A percentile compares a stretch with the other conserved stretches of the same genome.
Conservation (phyloP, 371 early-diverging fungal species). For the Mortierella sp. region DNA sequence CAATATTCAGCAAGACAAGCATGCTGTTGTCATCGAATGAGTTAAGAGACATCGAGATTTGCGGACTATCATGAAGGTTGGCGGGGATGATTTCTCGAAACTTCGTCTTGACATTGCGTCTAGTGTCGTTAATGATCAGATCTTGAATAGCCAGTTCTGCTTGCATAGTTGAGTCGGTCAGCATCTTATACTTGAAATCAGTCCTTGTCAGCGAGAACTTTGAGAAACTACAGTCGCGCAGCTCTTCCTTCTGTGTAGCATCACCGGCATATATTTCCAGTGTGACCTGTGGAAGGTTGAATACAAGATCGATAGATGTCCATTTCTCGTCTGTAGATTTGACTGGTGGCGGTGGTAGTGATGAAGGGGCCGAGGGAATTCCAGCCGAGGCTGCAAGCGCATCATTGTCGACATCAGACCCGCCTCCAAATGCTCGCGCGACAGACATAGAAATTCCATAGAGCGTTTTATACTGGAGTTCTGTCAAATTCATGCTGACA, state of each 20-base stretch:
- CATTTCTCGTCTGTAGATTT: conserved; percentile 38
- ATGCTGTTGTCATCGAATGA: conserved; percentile 57
- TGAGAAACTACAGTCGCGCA: conserved; percentile 62
- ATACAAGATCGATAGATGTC: conserved; percentile 59
- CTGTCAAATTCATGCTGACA: conserved; percentile 82
- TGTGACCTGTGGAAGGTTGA: conserved; percentile 64
- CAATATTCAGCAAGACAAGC: conserved; percentile 78
- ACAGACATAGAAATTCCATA: conserved; percentile 73
- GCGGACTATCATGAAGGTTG: conserved; percentile 74
- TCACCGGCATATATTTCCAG: conserved; percentile 78
- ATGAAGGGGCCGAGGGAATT: conserved; percentile 30
- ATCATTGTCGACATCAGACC: conserved; percentile 37
- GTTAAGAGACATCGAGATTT: conserved; percentile 60
- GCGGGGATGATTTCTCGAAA: conserved; percentile 89
- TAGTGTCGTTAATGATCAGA: conserved; percentile 83
- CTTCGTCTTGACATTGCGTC: conserved; percentile 77
- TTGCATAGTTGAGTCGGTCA: conserved; percentile 74
- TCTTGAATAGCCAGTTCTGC: conserved; percentile 81
- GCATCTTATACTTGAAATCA: conserved; percentile 72
- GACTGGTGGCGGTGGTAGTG: conserved; percentile 22
- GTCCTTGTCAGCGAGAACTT: conserved; percentile 69
- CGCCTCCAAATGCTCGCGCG: conserved; percentile 67
- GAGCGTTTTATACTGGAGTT: conserved; percentile 83
- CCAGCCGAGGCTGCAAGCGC: conserved; percentile 50
- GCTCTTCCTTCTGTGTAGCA: conserved; percentile 57